Evolutionary conservation across 805 yeast genomes (phyloP).

Genomic region (Zygosaccharomyces siamensis): DNA sequence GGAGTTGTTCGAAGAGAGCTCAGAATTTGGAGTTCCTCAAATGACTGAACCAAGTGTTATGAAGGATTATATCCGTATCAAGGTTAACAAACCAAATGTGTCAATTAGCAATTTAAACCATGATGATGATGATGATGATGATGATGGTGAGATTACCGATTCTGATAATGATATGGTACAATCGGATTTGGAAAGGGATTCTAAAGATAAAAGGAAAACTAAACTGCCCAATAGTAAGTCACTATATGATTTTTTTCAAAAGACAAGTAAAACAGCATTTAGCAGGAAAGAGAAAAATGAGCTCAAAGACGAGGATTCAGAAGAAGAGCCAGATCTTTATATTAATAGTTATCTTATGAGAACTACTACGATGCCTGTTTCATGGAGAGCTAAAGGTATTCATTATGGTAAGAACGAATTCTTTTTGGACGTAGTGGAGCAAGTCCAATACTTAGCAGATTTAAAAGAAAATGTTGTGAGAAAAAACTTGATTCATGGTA

Average conservation of each 20-base stretch:
- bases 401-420: constrained; percentile 84
- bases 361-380: constrained; percentile 70
- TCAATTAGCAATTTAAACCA: constrained; percentile 18
- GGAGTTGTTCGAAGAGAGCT: constrained; percentile 83
- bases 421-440: constrained; percentile 79
- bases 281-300: constrained; percentile 7
- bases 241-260: constrained; percentile 10
- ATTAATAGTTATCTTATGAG: constrained; percentile 70
- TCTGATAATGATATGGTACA: constrained; percentile 4
- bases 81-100: constrained; percentile 39
- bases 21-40: constrained; percentile 86
- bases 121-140: constrained; percentile 11
- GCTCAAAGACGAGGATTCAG: constrained; percentile 5
- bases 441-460: constrained; percentile 62
- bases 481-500: constrained; percentile 66
- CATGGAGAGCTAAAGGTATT: constrained; percentile 93
- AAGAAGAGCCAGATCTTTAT: constrained; percentile 33
- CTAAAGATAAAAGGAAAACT: constrained; percentile 3
- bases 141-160: constrained; percentile 10
- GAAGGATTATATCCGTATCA: constrained; percentile 69
- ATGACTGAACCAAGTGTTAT: constrained; percentile 73
- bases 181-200: background rate
- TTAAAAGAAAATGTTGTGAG: constrained; percentile 54
- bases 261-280: constrained; percentile 5
- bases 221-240: constrained; percentile 8